Conservation (phyloP, 257 asterid genomes). For the Fraxinus americana region DNA sequence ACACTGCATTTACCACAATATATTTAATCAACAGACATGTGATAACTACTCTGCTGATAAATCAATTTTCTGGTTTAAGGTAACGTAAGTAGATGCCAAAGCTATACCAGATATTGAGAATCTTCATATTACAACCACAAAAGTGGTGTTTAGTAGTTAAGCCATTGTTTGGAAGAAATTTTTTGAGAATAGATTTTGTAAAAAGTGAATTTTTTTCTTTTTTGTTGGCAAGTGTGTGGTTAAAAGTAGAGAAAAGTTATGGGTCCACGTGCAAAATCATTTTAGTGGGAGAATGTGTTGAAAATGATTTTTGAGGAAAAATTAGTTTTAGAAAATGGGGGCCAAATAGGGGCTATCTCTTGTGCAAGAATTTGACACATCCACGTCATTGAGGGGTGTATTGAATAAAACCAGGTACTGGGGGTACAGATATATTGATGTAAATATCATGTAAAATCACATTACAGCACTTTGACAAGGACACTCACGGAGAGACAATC, state of each 20-base stretch:
- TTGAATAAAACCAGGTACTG: too few relatives aligned
- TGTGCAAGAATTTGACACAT: not conserved
- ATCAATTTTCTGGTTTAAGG: not conserved
- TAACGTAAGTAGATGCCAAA: not conserved
- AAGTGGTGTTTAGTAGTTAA: not conserved
- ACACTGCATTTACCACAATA: conserved; percentile 51
- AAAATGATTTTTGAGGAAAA: too few relatives aligned
- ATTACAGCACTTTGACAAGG: not conserved
- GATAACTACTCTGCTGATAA: not conserved
- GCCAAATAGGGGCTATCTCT: not conserved
- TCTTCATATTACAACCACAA: not conserved
- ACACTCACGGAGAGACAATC: not conserved
- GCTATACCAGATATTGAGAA: not conserved
- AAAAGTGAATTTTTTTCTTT: too few relatives aligned
- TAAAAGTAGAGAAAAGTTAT: too few relatives aligned
- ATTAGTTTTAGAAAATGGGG: too few relatives aligned
- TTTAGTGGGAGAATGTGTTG: too few relatives aligned
- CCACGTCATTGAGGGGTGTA: not conserved
- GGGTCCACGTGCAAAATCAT: too few relatives aligned
- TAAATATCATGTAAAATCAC: not conserved
- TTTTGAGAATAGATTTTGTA: too few relatives aligned
- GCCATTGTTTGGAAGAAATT: too few relatives aligned
- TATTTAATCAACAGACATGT: conserved; percentile 17
- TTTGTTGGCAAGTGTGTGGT: too few relatives aligned
- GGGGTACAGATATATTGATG: not conserved